Base-by-base conservation (phyloP, 2,329 filamentous ascomycete genomes). In the Alternaria viburni region DNA sequence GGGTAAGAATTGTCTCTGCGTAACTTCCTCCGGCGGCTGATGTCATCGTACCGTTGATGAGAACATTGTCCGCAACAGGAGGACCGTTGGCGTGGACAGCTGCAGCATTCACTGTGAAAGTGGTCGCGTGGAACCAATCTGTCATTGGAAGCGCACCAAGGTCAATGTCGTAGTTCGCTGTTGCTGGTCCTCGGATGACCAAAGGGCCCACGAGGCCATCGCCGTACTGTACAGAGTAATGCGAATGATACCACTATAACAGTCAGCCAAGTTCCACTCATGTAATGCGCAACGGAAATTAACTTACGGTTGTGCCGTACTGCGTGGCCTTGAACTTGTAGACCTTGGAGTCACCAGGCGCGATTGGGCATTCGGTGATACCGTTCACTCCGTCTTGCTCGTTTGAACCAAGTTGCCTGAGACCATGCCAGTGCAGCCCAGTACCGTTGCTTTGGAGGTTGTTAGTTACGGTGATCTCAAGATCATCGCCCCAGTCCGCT, bases 331-430 rank as follows among this genome's bases (percentile, higher is more conserved):
- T 74, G 69, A 77, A 80, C 9, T 64, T 73, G 58, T 79, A 80
- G 4, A 72, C 66, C 32, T 69, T 76, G 9, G 68, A 73, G n/a
- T 67, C 66, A 2, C 86, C 87, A 0, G 90, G 89, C 6, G 88
- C 81, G 62, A 92, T 88, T 2, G 90, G 90, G 66, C 90, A 93
- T 75, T 93, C 89, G 11, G 85, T 86, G 23, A 87, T 74, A 26
- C 84, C 82, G 23, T 80, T 80, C 5, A 82, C 80, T 11, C 84
- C 83, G 65, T 86, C 84, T 67, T 79, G 77, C 47, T 83, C 73
- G 23, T 78, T 78, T 8, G 76, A 77, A 41, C 79, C 74, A 8
- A 82, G 68, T 66, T 84, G 82, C 21, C 83, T 73, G 11, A 86
- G 28, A 0, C 85, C 85, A 64, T 87, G 85, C 82, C 83, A 86